Percentiles rank a stretch among this genome's conserved stretches.
These are phyloP conservation scores for Kluyveromyces sp. DNA, from an alignment of 1,139 yeast genomes.

Conservation along the genomic window DNA sequence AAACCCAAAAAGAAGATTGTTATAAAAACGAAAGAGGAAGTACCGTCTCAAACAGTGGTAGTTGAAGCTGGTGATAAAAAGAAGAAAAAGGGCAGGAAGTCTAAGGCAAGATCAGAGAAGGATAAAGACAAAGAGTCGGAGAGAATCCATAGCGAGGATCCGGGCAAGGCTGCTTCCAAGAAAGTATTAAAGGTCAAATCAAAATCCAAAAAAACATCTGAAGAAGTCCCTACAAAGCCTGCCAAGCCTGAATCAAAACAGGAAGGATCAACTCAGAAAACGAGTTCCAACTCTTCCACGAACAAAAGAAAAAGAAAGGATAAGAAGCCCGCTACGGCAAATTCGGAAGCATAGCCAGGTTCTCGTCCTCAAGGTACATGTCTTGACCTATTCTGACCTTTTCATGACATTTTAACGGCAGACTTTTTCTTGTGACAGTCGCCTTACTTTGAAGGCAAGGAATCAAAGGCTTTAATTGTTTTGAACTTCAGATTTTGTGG, in stretches of 20 bases:
- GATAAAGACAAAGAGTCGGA: background rate
- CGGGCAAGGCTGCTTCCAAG: background rate
- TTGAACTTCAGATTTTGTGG: no score
- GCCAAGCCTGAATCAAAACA: background rate
- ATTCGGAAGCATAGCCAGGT: background rate
- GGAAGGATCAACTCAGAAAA: background rate
- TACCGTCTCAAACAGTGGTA: background rate
- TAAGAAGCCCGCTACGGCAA: background rate
- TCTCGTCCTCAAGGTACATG: background rate
- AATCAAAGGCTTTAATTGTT: no score
- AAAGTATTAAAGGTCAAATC: background rate
- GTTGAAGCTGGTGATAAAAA: background rate
- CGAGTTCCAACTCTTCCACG: background rate
- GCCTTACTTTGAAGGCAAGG: background rate
- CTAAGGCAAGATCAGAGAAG: background rate
- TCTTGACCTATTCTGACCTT: no score
- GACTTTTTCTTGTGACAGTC: background rate
- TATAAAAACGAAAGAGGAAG: background rate
- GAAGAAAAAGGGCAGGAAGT: background rate
- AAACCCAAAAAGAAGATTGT: slow-evolving; percentile 1
- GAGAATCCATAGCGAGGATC: background rate
- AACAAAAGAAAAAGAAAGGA: background rate
- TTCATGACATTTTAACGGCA: no score
- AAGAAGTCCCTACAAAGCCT: background rate
- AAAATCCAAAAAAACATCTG: background rate